A percentile compares a stretch with the other conserved stretches of the same genome.
Conservation (phyloP, 2,329 filamentous ascomycete genomes). For the Aureobasidium sp. region DNA sequence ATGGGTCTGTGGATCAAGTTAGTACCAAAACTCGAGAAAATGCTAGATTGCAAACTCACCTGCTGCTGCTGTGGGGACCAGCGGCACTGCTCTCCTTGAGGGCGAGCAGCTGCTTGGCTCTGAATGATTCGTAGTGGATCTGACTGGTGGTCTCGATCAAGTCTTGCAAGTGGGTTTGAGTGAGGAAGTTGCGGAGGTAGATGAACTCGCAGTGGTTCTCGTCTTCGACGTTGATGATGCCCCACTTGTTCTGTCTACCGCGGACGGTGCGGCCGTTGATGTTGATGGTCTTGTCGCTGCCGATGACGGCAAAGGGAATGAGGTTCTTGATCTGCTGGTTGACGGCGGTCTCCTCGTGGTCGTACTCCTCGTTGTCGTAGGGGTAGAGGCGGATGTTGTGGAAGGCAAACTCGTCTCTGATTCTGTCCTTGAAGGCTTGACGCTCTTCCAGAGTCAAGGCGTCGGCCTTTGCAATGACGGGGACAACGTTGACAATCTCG, state of each 20-base stretch:
- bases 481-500: slow-evolving; percentile 97
- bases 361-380: slow-evolving; percentile 98
- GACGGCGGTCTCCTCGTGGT: slow-evolving; percentile 87
- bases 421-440: slow-evolving; percentile 88
- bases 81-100: slow-evolving; percentile 96
- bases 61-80: slow-evolving; percentile 61
- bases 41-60: slow-evolving; percentile 30
- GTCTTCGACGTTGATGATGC: slow-evolving; percentile 98
- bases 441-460: slow-evolving; percentile 93
- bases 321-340: slow-evolving; percentile 97
- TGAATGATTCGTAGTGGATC: slow-evolving; percentile 99
- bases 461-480: slow-evolving; percentile 97
- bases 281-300: slow-evolving; percentile 95
- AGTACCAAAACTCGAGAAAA: background rate
- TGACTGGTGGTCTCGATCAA: slow-evolving; percentile 98
- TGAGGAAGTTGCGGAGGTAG: slow-evolving; percentile 96
- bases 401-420: slow-evolving; percentile 99
- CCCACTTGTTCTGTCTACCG: slow-evolving; percentile 97
- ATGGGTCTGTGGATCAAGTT: slow-evolving; percentile 51
- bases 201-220: slow-evolving; percentile 99
- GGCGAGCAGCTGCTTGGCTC: slow-evolving; percentile 94
- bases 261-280: slow-evolving; percentile 96
- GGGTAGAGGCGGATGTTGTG: slow-evolving; percentile 99
- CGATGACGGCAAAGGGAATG: slow-evolving; percentile 94
- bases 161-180: slow-evolving; percentile 95